Base-by-base conservation (phyloP, 2,329 filamentous ascomycete genomes). In the Ambrosiella beaveri region DNA sequence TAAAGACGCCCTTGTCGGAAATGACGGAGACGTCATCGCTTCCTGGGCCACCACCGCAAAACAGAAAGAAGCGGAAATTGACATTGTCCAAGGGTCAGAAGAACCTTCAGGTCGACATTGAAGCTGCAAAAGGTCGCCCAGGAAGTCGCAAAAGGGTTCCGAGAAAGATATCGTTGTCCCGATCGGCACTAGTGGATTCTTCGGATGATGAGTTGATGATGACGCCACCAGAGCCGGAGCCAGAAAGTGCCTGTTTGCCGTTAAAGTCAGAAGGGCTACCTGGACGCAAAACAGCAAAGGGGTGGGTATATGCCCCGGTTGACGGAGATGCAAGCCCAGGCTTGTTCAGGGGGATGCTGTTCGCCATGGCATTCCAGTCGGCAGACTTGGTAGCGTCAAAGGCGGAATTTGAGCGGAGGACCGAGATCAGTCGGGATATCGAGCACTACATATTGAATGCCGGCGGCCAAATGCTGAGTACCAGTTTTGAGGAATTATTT, bases 401-500 rank as follows among this genome's bases (percentile, higher is more conserved):
- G 13, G 71, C 71, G 7, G 79, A 80, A 7, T 70, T 67, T 52
- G 65, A 65, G 2, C 65, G 68, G 47, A 70, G 68, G 69, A 70
- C 38, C 65, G 67, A 65, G 64, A 68, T 53, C 63, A 79, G 62
- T 65, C 72, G 53, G 68, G 65, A 67, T 36, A 63, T 93, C 1
- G 79, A 79, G 39, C 74, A 73, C 1, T 72, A 80, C 54, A 89
- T 97, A 57, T 70, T 74, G 1, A 75, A 79, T 5, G 81, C 87
- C 54, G 91, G 89, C 2, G 91, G 89, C 0, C 72, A 70, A 0
- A 73, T 96, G 8, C 69, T 97, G 0, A 70, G 81, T 1, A 76
- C 81, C 40, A 89, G 88, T 0, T 96, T 97, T 63, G 82, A 90
- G 57, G 81, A 86, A 63, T 73, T 97, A 0, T 95, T 97, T 65